Base-by-base conservation (phyloP, 75 land plant genomes). In the Ceratopteris richardii region DNA sequence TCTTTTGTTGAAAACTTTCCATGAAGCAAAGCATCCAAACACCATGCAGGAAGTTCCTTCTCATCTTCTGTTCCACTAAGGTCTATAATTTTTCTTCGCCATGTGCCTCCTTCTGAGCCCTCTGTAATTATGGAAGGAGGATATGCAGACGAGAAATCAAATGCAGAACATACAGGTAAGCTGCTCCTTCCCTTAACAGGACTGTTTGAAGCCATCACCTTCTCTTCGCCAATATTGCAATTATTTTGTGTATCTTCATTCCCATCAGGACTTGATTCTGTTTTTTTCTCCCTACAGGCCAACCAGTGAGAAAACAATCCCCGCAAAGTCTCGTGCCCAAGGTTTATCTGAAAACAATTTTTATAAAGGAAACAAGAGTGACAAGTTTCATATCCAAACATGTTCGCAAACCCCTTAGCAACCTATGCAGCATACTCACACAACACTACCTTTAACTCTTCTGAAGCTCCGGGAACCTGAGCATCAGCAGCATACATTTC, bases 401-500 rank as follows among this genome's bases (percentile, higher is more conserved):
- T n/a, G n/a, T n/a, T n/a, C n/a, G n/a, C n/a, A n/a, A n/a, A n/a
- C n/a, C n/a, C n/a, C n/a, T n/a, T n/a, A n/a, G n/a, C n/a, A n/a
- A 33, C 37, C 7, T 33, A 9, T 33, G 37, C 37, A 33, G 7
- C 37, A 4, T 33, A 9, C 7, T 33, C 9, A 9, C 9, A 33
- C 7, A 33, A 33, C 7, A 33, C 36, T 28, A 93, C 98, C 98
- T 94, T 94, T 33, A 69, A 69, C 29, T 94, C 98, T 64, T 94
- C 98, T 22, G 90, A 68, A 29, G 89, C 82, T 18, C 80, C 85
- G 54, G 71, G 52, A 53, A 88, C 85, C 30, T 72, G 72, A 46
- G 88, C 75, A 61, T 94, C 98, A 31, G 75, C 73, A 36, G 90
- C 81, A 73, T 94, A 94, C 96, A 94, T 94, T 61, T 94, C 98